Conservation (phyloP, 352 stramenopile genomes). For the Phytophthora citricola region DNA sequence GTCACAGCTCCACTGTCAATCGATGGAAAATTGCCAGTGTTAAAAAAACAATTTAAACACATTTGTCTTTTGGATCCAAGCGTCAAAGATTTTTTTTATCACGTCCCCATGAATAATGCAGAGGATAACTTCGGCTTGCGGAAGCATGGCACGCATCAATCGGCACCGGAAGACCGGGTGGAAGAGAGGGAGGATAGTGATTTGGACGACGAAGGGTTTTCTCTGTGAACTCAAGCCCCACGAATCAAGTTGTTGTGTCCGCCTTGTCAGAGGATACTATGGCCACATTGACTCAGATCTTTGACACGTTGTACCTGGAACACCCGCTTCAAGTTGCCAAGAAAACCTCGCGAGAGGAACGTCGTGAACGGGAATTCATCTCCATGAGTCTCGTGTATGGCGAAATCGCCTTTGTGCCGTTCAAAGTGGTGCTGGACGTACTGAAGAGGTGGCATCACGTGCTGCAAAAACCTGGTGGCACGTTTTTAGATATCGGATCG, state of each 20-base stretch:
- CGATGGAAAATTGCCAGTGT: no score
- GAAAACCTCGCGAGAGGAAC: conserved; percentile 45
- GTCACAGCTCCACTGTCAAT: no score
- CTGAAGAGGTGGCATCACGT: conserved; percentile 69
- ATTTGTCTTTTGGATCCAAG: not conserved
- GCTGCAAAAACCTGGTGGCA: conserved; percentile 66
- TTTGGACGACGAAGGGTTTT: conserved; percentile 14
- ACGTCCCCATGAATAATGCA: conserved; percentile 5
- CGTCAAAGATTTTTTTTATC: conserved; percentile 26
- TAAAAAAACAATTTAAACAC: not conserved
- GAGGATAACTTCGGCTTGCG: not conserved
- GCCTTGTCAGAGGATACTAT: conserved; percentile 36
- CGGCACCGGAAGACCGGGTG: conserved; percentile 7
- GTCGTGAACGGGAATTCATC: conserved; percentile 60
- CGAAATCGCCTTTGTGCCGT: conserved; percentile 88
- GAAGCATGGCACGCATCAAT: conserved; percentile 12
- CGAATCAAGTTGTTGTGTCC: conserved; percentile 32
- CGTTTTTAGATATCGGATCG: conserved; percentile 90
- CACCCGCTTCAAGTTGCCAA: conserved; percentile 46
- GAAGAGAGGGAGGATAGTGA: conserved; percentile 25
- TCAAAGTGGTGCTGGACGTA: conserved; percentile 69
- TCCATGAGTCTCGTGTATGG: conserved; percentile 89
- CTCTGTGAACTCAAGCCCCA: conserved; percentile 17
- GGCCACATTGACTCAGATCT: conserved; percentile 38
- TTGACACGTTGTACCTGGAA: conserved; percentile 54